Evolutionary conservation across 352 stramenopile species (phyloP).

Genomic region (Phytophthora palmivora): DNA sequence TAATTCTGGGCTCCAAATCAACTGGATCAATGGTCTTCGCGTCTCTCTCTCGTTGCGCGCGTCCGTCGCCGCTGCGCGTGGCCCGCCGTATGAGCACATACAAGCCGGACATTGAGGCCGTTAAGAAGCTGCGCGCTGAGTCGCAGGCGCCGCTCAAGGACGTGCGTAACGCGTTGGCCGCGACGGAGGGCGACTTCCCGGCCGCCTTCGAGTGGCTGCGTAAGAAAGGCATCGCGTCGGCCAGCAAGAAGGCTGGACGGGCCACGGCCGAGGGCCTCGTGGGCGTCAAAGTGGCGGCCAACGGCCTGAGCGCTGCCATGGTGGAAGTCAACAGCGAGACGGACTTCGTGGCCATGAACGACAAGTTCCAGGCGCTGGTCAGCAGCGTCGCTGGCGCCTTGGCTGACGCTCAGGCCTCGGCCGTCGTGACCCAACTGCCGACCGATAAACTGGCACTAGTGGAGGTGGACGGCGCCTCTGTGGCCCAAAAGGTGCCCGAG

Average conservation of each 20-base stretch:
- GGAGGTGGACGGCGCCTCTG: conserved; percentile 59
- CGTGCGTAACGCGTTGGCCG: conserved; percentile 89
- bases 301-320: conserved; percentile 60
- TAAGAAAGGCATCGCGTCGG: conserved; percentile 88
- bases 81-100: conserved; percentile 68
- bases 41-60: conserved; percentile 21
- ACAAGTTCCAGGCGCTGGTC: conserved; percentile 89
- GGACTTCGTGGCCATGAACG: conserved; percentile 95
- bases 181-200: conserved; percentile 80
- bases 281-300: conserved; percentile 55
- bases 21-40: conserved; percentile 20
- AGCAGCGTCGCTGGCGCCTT: conserved; percentile 57
- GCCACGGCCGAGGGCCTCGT: conserved; percentile 83
- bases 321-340: conserved; percentile 96
- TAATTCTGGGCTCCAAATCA: conserved; percentile 12
- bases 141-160: conserved; percentile 90
- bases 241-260: conserved; percentile 80
- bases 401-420: conserved; percentile 27
- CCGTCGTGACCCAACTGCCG: conserved; percentile 41
- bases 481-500: conserved; percentile 78
- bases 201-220: conserved; percentile 90
- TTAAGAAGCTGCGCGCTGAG: conserved; percentile 89
- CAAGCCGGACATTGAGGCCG: conserved; percentile 84
- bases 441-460: conserved; percentile 54
- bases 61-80: conserved; percentile 16